phyloP scores from a whole-genome alignment of 176 grass and related monocot species.

The Triticum urartu region DNA sequence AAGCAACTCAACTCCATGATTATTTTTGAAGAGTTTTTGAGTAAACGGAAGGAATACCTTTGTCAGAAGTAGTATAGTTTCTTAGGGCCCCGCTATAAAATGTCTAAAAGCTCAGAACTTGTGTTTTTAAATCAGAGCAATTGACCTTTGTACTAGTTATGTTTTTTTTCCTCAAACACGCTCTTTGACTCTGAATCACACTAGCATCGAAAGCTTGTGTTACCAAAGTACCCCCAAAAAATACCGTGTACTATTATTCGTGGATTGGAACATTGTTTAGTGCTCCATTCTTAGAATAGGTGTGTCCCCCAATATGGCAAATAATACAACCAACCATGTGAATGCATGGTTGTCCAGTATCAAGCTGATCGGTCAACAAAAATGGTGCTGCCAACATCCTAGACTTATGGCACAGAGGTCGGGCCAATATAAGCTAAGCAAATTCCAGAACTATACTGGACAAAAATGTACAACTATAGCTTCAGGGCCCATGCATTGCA shows the following conservation, averaged over 20 bases:
- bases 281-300: not conserved
- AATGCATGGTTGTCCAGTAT: too few species aligned
- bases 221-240: not conserved
- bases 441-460: not conserved
- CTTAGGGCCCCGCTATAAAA: not conserved
- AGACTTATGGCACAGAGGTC: not conserved
- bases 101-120: not conserved
- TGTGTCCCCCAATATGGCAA: not conserved
- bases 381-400: not conserved
- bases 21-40: too few species aligned
- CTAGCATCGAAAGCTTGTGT: not conserved
- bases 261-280: not conserved
- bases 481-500: too few species aligned
- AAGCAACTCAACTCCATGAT: not conserved
- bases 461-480: not conserved
- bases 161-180: not conserved
- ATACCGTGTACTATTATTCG: not conserved
- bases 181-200: not conserved
- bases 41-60: not conserved
- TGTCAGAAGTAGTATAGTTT: not conserved
- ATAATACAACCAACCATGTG: too few species aligned
- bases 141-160: not conserved
- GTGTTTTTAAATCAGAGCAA: not conserved
- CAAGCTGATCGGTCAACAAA: not conserved
- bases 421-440: not conserved